Percentiles rank a stretch among this genome's conserved stretches.
Evolutionary conservation across 805 yeast genomes (phyloP).

Genomic region (Metschnikowia matae): DNA sequence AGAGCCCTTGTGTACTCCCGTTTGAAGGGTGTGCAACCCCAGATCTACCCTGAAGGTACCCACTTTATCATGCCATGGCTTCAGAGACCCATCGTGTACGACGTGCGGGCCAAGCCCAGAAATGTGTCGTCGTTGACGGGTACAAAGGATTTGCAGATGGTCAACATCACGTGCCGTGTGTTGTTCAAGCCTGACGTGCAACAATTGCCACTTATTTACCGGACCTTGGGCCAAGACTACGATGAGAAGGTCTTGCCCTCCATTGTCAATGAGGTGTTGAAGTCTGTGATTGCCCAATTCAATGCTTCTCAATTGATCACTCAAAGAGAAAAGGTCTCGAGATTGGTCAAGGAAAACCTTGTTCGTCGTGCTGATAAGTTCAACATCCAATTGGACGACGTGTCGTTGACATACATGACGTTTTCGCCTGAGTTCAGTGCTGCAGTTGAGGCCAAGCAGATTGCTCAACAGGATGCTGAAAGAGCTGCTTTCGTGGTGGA

Average conservation of each 20-base stretch:
- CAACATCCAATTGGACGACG: slow-evolving; percentile 87
- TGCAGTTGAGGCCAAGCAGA: slow-evolving; percentile 98
- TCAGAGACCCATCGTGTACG: slow-evolving; percentile 84
- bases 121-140: slow-evolving; percentile 93
- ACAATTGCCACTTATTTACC: slow-evolving; percentile 77
- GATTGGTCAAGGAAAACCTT: slow-evolving; percentile 85
- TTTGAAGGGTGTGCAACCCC: slow-evolving; percentile 75
- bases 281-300: slow-evolving; percentile 96
- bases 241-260: slow-evolving; percentile 97
- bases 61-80: slow-evolving; percentile 94
- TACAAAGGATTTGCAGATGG: slow-evolving; percentile 98
- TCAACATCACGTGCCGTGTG: slow-evolving; percentile 97
- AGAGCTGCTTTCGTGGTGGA: slow-evolving; percentile 97
- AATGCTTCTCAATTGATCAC: slow-evolving; percentile 97
- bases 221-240: slow-evolving; percentile 91
- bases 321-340: slow-evolving; percentile 95
- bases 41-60: slow-evolving; percentile 88
- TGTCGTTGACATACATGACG: slow-evolving; percentile 93
- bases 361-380: slow-evolving; percentile 88
- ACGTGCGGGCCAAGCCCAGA: slow-evolving; percentile 93
- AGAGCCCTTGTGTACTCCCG: slow-evolving; percentile 93
- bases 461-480: slow-evolving; percentile 99
- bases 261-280: slow-evolving; percentile 95
- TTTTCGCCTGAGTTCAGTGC: slow-evolving; percentile 96
- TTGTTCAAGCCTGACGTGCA: slow-evolving; percentile 80